Base-by-base conservation (phyloP, 371 early-diverging fungal species). In the Sporodiniella umbellata region DNA sequence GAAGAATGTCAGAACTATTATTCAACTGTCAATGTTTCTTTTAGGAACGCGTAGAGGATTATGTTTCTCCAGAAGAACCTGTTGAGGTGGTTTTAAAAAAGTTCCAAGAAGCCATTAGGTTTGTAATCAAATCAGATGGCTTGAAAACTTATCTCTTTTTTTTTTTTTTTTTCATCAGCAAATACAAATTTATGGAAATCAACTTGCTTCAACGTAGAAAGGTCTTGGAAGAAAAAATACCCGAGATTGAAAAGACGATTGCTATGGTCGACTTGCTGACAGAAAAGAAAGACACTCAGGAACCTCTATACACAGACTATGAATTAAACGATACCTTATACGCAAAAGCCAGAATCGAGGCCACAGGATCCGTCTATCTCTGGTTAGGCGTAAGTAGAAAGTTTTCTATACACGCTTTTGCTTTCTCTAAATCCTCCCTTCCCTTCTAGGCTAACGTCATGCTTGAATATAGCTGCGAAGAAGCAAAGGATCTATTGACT, bases 361-460 rank as follows among this genome's bases (percentile, higher is more conserved):
- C 87, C 6, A 83, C 92, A 1, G 80, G 85, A 33, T 82, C 81
- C 3, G 95, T 98, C 26, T 87, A 87, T 60, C 80, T 98, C 48
- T 98, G 98, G 98, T 83, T 98, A 15, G 97, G 98, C 7, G 96
- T 92, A 82, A 68, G 81, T 60, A 14, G 5, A 14, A 24, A 10
- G n/a, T n/a, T n/a, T n/a, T n/a, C n/a, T n/a, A n/a, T n/a, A n/a
- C n/a, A n/a, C n/a, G n/a, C n/a, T n/a, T n/a, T n/a, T n/a, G n/a
- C n/a, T n/a, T n/a, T n/a, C n/a, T n/a, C n/a, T n/a, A n/a, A n/a
- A n/a, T n/a, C n/a, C n/a, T n/a, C n/a, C n/a, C n/a, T n/a, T n/a
- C n/a, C n/a, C n/a, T n/a, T n/a, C n/a, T n/a, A 91, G 92, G 95
- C 96, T 11, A 96, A 96, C 62, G 94, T 96, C 18, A 96, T 96